A percentile compares a stretch with the other conserved stretches of the same genome.
Conservation (phyloP, 495 filamentous ascomycete species). For the Penicillium crystallinum region DNA sequence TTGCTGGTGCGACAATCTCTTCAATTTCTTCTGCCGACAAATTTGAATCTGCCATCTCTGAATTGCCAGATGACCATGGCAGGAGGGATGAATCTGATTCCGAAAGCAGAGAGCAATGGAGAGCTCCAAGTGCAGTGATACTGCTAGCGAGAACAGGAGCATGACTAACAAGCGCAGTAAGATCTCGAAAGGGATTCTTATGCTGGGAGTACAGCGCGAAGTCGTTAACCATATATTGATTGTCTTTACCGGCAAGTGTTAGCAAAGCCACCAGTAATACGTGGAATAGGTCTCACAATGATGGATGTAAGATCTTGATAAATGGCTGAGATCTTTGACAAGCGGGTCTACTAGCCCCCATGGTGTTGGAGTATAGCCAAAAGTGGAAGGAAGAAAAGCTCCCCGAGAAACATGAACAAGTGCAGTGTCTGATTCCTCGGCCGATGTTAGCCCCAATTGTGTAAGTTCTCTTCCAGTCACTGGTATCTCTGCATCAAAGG, state of each 20-base stretch:
- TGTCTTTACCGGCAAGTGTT: conserved; percentile 22
- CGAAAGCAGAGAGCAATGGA: conserved; percentile 38
- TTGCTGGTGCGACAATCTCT: conserved; percentile 23
- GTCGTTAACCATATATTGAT: conserved; percentile 30
- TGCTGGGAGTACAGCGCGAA: conserved; percentile 38
- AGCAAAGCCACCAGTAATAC: not conserved
- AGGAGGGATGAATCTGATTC: conserved; percentile 31
- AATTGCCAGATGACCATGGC: conserved; percentile 33
- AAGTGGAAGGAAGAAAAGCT: not conserved
- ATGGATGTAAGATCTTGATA: conserved; percentile 36
- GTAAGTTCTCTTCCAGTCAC: not conserved
- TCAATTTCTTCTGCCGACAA: conserved; percentile 28
- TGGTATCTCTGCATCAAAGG: conserved; percentile 4
- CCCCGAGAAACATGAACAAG: conserved; percentile 9
- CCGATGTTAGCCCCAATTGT: not conserved
- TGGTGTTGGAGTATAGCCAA: conserved; percentile 22
- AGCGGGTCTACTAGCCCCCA: conserved; percentile 41
- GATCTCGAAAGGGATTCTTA: conserved; percentile 39
- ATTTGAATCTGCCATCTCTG: conserved; percentile 9
- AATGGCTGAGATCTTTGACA: conserved; percentile 34
- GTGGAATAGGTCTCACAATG: conserved; percentile 31
- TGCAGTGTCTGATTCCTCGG: conserved; percentile 9
- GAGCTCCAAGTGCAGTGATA: conserved; percentile 37
- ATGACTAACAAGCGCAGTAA: conserved; percentile 34
- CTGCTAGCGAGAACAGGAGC: conserved; percentile 37